A percentile compares a stretch with the other conserved stretches of the same genome.
These are phyloP conservation scores for Solanum commersonii DNA, from an alignment of 257 asterid species.

Conservation along the genomic window DNA sequence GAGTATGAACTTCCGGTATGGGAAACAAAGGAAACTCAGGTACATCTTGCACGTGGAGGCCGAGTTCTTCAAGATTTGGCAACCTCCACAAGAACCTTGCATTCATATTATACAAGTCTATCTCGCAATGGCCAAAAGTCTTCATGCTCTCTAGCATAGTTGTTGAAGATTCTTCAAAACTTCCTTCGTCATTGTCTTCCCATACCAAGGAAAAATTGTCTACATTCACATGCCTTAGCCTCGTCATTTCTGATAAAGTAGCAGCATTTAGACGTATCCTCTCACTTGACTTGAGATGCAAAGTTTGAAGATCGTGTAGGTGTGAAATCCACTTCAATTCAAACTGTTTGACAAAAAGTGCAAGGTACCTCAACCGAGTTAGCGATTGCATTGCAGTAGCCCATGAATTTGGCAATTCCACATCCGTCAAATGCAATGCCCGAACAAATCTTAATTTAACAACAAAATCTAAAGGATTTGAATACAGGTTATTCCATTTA, in stretches of 20 bases:
- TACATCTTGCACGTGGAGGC: fast-evolving
- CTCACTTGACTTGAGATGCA: neutral
- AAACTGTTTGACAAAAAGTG: neutral
- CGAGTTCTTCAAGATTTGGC: neutral
- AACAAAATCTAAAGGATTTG: neutral
- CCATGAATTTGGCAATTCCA: neutral
- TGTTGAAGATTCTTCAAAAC: neutral
- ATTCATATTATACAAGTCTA: neutral
- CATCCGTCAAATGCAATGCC: neutral
- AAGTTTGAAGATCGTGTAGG: neutral
- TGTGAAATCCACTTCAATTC: neutral
- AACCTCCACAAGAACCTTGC: neutral
- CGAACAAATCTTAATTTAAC: neutral
- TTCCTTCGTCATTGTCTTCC: neutral
- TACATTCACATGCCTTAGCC: neutral
- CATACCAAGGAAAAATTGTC: fast-evolving
- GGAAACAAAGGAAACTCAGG: neutral
- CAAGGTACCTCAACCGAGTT: neutral
- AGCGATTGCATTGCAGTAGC: neutral
- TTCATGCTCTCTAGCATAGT: neutral
- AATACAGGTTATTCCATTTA: neutral
- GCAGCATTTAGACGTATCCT: neutral
- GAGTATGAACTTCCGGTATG: neutral
- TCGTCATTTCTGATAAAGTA: neutral
- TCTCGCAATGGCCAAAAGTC: neutral